phyloP scores from a whole-genome alignment of 176 grass and related monocot species.

The Triticum timopheevii region DNA sequence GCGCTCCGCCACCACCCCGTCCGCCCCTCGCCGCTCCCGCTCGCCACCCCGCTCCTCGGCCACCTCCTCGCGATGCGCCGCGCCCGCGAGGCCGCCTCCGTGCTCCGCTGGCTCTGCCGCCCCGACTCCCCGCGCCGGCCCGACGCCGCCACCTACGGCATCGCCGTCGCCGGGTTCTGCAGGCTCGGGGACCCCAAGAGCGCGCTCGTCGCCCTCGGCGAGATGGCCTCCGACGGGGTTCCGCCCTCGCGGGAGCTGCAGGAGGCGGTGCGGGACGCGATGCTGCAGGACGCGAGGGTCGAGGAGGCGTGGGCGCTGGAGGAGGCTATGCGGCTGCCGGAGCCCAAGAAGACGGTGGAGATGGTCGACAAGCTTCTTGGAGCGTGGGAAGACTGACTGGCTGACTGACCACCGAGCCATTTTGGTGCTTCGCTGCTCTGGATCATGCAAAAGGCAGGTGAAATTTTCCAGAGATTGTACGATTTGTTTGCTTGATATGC shows the following conservation, averaged over 20 bases:
- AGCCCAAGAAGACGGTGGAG: constrained; percentile 23
- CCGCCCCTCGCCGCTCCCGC: constrained; percentile 41
- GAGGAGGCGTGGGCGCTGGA: constrained; percentile 47
- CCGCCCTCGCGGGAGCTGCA: constrained; percentile 21
- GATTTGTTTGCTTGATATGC: background rate
- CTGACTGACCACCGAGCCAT: background rate
- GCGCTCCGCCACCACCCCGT: constrained; percentile 41
- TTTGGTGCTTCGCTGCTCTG: background rate
- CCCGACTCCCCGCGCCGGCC: constrained; percentile 42
- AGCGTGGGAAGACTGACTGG: constrained; percentile 41
- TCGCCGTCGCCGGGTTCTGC: constrained; percentile 39
- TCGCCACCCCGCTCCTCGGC: constrained; percentile 43
- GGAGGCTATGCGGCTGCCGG: constrained; percentile 31
- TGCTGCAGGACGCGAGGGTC: constrained; percentile 49
- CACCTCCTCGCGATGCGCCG: constrained; percentile 38
- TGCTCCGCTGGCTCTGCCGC: constrained; percentile 58
- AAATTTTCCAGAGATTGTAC: background rate
- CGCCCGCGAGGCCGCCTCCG: constrained; percentile 35
- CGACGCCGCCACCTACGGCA: constrained; percentile 32
- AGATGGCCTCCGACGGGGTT: constrained; percentile 35
- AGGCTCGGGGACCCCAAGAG: constrained; percentile 35
- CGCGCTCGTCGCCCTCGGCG: constrained; percentile 35
- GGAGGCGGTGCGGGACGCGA: constrained; percentile 31
- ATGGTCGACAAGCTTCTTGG: constrained; percentile 42
- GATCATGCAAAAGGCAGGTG: constrained; percentile 3